phyloP scores from a whole-genome alignment of 129 eudicot genomes.

The Helianthus annuus region HanXRQr2.0-SUNRISE NC_035447.2:2633805-2634304 shows the following conservation, averaged over 20 bases:
- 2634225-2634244: slow-evolving; percentile 59
- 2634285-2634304: slow-evolving; percentile 52
- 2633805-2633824: slow-evolving; percentile 39
- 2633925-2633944: slow-evolving; percentile 54
- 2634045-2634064: slow-evolving; percentile 67
- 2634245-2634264: slow-evolving; percentile 74
- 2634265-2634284: slow-evolving; percentile 57
- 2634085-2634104: slow-evolving; percentile 4
- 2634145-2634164: slow-evolving; percentile 64
- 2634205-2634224: slow-evolving; percentile 55
- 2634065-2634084: slow-evolving; percentile 13
- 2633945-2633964: slow-evolving; percentile 66
- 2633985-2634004: slow-evolving; percentile 60
- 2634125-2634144: slow-evolving; percentile 61
- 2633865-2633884: slow-evolving; percentile 96
- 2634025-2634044: slow-evolving; percentile 81
- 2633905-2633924: slow-evolving; percentile 48
- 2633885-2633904: slow-evolving; percentile 86
- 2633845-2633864: slow-evolving; percentile 83
- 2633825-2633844: slow-evolving; percentile 76
- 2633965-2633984: slow-evolving; percentile 88
- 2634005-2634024: slow-evolving; percentile 83
- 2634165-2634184: slow-evolving; percentile 74
- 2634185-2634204: slow-evolving; percentile 63
- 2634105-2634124: slow-evolving; percentile 59